phyloP scores from a whole-genome alignment of 2,329 filamentous ascomycete species.

The Sarocladiaceae sp. region DNA sequence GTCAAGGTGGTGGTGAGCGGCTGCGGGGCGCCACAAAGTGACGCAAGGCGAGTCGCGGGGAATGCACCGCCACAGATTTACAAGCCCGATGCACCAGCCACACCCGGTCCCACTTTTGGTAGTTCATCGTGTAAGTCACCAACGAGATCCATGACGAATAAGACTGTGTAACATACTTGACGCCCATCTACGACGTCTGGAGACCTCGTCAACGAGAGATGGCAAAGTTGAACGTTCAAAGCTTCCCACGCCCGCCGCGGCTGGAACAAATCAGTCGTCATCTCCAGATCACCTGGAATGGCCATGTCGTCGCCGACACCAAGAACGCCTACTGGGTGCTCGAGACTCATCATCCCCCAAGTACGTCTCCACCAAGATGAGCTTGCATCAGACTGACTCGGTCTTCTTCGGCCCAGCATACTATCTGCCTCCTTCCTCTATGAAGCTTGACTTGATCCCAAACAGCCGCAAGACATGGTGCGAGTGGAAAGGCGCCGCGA shows the following conservation, averaged over 20 bases:
- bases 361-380: slow-evolving; percentile 25
- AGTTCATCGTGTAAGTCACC: slow-evolving; percentile 13
- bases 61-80: slow-evolving; percentile 7
- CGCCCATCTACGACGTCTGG: too few species aligned
- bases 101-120: slow-evolving; percentile 10
- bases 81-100: background rate
- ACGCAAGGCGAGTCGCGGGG: slow-evolving; percentile 9
- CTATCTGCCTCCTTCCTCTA: slow-evolving; percentile 47
- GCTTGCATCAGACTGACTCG: background rate
- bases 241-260: slow-evolving; percentile 52
- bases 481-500: slow-evolving; percentile 56
- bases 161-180: slow-evolving; percentile 4
- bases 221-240: slow-evolving; percentile 47
- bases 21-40: slow-evolving; percentile 15
- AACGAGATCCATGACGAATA: slow-evolving; percentile 1
- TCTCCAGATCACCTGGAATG: slow-evolving; percentile 50
- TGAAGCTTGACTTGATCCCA: slow-evolving; percentile 39
- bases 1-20: slow-evolving; percentile 12
- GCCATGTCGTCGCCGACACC: slow-evolving; percentile 50
- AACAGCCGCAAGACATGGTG: slow-evolving; percentile 42
- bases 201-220: slow-evolving; percentile 17
- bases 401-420: slow-evolving; percentile 36
- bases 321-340: slow-evolving; percentile 55
- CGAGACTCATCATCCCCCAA: slow-evolving; percentile 57
- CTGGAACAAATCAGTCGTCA: slow-evolving; percentile 48